Percentiles rank a stretch among this genome's conserved stretches.
phyloP scores from a whole-genome alignment of 768 basidiomycete genomes.

The Paxillus rubicundulus region DNA sequence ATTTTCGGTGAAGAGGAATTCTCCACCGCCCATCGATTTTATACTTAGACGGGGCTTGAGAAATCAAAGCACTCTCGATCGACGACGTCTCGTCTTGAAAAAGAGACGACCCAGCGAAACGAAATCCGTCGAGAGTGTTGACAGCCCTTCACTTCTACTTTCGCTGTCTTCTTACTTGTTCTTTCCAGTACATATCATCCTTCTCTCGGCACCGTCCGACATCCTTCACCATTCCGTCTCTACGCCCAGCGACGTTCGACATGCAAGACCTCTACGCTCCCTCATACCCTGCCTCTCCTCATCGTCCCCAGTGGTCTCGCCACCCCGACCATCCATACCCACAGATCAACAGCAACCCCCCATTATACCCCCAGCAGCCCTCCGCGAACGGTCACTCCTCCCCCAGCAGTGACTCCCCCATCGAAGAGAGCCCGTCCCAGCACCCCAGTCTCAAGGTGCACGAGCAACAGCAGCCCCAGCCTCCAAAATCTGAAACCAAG shows the following conservation, averaged over 20 bases:
- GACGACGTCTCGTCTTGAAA: constrained; percentile 21
- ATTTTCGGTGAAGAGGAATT: constrained; percentile 38
- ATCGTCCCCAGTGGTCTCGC: constrained; percentile 42
- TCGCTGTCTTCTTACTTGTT: constrained; percentile 30
- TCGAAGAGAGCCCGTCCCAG: constrained; percentile 48
- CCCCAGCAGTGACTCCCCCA: constrained; percentile 41
- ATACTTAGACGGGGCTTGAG: constrained; percentile 33
- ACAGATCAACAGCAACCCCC: constrained; percentile 34
- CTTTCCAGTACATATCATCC: constrained; percentile 29
- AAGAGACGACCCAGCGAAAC: constrained; percentile 6
- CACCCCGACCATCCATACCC: constrained; percentile 34
- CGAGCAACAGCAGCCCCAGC: constrained; percentile 45
- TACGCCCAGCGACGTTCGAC: constrained; percentile 41
- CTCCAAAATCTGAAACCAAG: constrained; percentile 72
- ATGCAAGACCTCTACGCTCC: constrained; percentile 50
- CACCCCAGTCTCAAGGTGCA: constrained; percentile 30
- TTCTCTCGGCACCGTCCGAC: constrained; percentile 26
- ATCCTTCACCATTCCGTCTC: constrained; percentile 37
- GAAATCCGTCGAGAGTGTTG: constrained; percentile 8
- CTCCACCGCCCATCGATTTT: constrained; percentile 37
- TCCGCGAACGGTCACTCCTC: constrained; percentile 38
- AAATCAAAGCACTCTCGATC: constrained; percentile 24
- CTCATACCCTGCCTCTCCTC: constrained; percentile 35
- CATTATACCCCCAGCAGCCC: constrained; percentile 31
- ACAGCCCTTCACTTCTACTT: constrained; percentile 26